A percentile compares a stretch with the other conserved stretches of the same genome.
These are phyloP conservation scores for Cladosporium sp. DNA, from an alignment of 2,329 filamentous ascomycete species.

Conservation along the genomic window DNA sequence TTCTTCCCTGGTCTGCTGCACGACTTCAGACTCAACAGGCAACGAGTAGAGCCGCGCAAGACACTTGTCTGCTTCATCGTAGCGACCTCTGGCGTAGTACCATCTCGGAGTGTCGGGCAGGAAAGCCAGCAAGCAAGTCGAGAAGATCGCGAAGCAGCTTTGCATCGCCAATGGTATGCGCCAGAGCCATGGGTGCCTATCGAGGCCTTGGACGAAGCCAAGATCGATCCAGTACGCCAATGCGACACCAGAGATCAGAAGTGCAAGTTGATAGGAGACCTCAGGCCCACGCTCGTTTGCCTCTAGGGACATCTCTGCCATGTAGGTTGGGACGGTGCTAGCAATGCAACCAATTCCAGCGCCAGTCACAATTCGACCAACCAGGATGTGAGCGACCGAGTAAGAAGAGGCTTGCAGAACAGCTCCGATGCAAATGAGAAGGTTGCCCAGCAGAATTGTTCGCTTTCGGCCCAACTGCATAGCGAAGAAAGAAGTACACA, in stretches of 20 bases:
- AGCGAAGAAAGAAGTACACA: constrained; percentile 29
- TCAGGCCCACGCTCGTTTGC: constrained; percentile 35
- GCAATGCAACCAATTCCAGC: constrained; percentile 36
- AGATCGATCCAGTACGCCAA: constrained; percentile 37
- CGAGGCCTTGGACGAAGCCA: constrained; percentile 31
- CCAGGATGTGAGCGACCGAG: constrained; percentile 37
- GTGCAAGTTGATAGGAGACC: constrained; percentile 31
- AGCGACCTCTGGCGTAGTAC: constrained; percentile 35
- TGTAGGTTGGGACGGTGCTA: constrained; percentile 36
- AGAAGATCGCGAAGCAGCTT: constrained; percentile 36
- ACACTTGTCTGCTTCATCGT: constrained; percentile 24
- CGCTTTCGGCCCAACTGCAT: constrained; percentile 35
- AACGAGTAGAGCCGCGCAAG: constrained; percentile 26
- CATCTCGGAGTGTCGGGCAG: constrained; percentile 39
- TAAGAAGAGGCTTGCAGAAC: constrained; percentile 36
- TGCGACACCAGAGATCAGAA: constrained; percentile 32
- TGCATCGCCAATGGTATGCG: constrained; percentile 40
- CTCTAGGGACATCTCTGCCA: constrained; percentile 35
- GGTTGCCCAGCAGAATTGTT: constrained; percentile 36
- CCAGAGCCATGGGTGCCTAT: constrained; percentile 35
- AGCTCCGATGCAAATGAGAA: constrained; percentile 35
- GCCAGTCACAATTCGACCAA: constrained; percentile 34
- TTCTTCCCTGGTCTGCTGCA: constrained; percentile 31
- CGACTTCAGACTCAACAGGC: constrained; percentile 25
- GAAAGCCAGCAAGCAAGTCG: constrained; percentile 30